These are phyloP conservation scores for Fusarium hostae DNA, from an alignment of 2,329 filamentous ascomycete genomes.

Conservation along the genomic window DNA sequence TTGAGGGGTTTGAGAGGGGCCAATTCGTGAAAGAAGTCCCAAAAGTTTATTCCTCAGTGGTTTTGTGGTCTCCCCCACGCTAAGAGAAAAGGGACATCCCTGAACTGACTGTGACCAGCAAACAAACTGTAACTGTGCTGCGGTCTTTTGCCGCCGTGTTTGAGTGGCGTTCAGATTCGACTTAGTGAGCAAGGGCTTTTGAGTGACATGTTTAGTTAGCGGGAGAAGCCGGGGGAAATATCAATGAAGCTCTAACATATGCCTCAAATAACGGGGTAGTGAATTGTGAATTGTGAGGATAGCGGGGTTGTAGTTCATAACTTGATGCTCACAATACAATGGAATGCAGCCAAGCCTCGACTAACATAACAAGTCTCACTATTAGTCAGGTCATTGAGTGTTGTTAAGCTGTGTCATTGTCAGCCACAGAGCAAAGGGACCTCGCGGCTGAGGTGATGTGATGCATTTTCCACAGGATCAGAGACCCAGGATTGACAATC, in stretches of 20 bases:
- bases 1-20: constrained; percentile 29
- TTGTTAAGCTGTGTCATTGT: neutral
- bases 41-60: constrained; percentile 9
- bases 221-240: constrained; percentile 6
- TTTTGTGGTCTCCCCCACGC: constrained; percentile 18
- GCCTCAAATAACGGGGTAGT: constrained; percentile 5
- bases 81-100: constrained; percentile 28
- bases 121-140: constrained; percentile 1
- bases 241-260: constrained; percentile 16
- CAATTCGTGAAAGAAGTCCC: constrained; percentile 9
- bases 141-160: constrained; percentile 1
- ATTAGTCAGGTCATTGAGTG: neutral
- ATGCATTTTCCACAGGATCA: constrained; percentile 12
- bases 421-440: neutral
- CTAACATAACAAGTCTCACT: neutral
- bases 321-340: neutral
- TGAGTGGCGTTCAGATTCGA: constrained; percentile 9
- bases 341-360: neutral
- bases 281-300: constrained; percentile 1
- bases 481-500: constrained; percentile 20
- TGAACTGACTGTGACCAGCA: constrained; percentile 10
- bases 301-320: neutral
- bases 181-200: constrained; percentile 14
- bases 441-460: neutral
- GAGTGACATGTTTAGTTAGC: constrained; percentile 1